Conservation (phyloP, 1,284 basidiomycete species). For the Sporisorium reilianum region DNA sequence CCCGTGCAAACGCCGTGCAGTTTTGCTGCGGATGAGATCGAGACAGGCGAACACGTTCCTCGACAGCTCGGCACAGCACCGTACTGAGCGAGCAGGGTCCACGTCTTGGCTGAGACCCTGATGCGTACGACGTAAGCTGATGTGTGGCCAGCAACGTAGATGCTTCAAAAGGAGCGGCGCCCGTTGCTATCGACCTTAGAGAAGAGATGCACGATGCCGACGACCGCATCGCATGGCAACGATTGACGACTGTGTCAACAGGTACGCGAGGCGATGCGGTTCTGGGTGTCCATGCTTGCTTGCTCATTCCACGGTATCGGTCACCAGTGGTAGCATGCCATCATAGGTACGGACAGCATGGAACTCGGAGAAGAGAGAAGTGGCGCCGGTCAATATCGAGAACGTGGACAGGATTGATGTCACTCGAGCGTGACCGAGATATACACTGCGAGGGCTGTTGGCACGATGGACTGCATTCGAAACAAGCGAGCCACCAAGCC, state of each 20-base stretch:
- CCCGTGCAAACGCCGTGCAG: too few species aligned
- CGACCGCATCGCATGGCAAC: not conserved
- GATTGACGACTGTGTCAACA: not conserved
- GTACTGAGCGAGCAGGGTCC: not conserved
- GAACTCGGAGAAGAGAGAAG: not conserved
- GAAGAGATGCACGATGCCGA: not conserved
- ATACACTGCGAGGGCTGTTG: too few species aligned
- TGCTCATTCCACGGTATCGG: not conserved
- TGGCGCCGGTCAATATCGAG: conserved; percentile 1
- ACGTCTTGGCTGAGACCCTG: not conserved
- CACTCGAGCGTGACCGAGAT: not conserved
- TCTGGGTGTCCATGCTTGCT: not conserved
- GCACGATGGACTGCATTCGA: too few species aligned
- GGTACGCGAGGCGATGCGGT: not conserved
- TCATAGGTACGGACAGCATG: not conserved
- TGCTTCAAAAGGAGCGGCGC: too few species aligned
- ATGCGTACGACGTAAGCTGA: not conserved
- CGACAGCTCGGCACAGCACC: not conserved
- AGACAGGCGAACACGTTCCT: not conserved
- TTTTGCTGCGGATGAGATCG: not conserved
- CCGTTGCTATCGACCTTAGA: not conserved
- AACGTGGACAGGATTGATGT: conserved; percentile 2
- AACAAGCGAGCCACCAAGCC: too few species aligned
- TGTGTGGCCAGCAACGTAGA: too few species aligned
- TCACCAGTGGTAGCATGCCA: not conserved